Evolutionary conservation across 2,329 filamentous ascomycete species (phyloP).

Genomic region (Fusarium nematophilum): DNA sequence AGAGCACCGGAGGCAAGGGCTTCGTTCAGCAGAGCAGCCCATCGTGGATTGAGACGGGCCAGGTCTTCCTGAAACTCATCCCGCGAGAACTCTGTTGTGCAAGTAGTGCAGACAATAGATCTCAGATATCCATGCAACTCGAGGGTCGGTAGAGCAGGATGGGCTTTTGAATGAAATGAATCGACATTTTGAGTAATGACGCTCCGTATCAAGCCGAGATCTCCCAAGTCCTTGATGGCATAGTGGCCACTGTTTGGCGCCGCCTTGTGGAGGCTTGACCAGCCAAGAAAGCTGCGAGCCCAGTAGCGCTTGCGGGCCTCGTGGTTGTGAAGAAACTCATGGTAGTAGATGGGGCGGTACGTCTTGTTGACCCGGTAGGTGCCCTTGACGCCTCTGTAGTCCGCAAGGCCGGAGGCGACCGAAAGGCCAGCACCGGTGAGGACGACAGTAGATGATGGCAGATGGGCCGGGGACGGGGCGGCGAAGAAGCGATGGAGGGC

Average conservation of each 20-base stretch:
- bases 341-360: conserved; percentile 92
- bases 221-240: conserved; percentile 78
- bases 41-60: conserved; percentile 83
- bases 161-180: conserved; percentile 85
- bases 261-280: conserved; percentile 84
- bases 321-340: conserved; percentile 86
- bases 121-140: conserved; percentile 94
- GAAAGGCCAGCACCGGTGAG: conserved; percentile 90
- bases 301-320: conserved; percentile 93
- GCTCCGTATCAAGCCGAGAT: conserved; percentile 76
- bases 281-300: conserved; percentile 94
- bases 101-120: conserved; percentile 83
- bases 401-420: conserved; percentile 90
- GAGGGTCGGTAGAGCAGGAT: conserved; percentile 78
- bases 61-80: conserved; percentile 81
- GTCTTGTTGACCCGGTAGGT: conserved; percentile 93
- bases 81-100: conserved; percentile 76
- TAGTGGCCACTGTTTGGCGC: conserved; percentile 82
- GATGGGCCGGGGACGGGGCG: conserved; percentile 63
- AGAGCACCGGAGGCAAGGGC: conserved; percentile 80
- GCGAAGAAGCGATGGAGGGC: conserved; percentile 83
- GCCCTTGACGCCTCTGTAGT: conserved; percentile 90
- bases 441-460: conserved; percentile 61
- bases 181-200: conserved; percentile 98
- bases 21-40: conserved; percentile 80